Conservation (phyloP, 1,284 basidiomycete genomes). For the Meira nashicola region DNA sequence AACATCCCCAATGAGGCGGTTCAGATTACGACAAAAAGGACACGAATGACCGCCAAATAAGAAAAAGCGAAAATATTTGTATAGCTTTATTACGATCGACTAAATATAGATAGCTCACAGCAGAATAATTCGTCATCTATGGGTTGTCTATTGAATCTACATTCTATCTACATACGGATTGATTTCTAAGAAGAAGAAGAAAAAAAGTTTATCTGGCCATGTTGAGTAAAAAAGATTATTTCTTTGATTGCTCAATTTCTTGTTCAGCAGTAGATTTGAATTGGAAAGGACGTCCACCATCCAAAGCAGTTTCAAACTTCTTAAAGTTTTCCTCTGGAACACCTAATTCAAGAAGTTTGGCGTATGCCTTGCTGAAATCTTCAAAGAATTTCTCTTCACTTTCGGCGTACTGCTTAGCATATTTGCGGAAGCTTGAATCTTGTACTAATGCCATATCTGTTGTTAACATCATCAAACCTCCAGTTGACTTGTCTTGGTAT, state of each 20-base stretch:
- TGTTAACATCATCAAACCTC: conserved; percentile 75
- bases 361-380: conserved; percentile 56
- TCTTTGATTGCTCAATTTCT: conserved; percentile 30
- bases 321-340: conserved; percentile 46
- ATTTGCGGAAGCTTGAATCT: conserved; percentile 43
- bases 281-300: conserved; percentile 19
- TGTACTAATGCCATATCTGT: conserved; percentile 43
- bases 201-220: background rate
- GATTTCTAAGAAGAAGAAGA: background rate
- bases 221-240: background rate
- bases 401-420: conserved; percentile 49
- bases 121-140: too few species aligned
- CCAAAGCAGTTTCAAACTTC: conserved; percentile 42
- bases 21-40: too few species aligned
- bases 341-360: conserved; percentile 52
- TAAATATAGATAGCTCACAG: too few species aligned
- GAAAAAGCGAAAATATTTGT: too few species aligned
- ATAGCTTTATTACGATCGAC: too few species aligned
- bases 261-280: conserved; percentile 31
- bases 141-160: too few species aligned
- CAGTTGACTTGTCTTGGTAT: conserved; percentile 84
- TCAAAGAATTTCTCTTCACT: conserved; percentile 49
- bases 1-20: too few species aligned
- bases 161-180: too few species aligned
- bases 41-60: too few species aligned